Base-by-base conservation (phyloP, 2,329 filamentous ascomycete species). In the Fusarium sp. region DNA sequence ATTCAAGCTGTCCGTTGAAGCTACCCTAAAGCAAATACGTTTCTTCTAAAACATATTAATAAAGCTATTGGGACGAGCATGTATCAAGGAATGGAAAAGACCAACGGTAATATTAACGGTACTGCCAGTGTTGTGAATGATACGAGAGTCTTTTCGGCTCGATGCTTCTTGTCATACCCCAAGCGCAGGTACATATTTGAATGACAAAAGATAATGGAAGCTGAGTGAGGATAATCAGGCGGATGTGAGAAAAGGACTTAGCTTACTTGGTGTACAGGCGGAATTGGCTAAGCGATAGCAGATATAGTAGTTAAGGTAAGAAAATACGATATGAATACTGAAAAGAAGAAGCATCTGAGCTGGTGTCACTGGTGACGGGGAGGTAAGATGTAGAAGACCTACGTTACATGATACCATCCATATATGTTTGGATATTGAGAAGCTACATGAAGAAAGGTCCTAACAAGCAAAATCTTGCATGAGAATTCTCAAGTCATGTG, bases 161-260 rank as follows among this genome's bases (percentile, higher is more conserved):
- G 45, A 44, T n/a, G 39, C 52, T 18, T 27, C 17, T 55, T 70
- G 69, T 56, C 56, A 56, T n/a, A 67, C 69, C 39, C 29, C 49
- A 52, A 47, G 67, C 52, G 70, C 60, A 72, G 65, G 70, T 59
- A 70, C 65, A 66, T 33, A 49, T 42, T 5, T 14, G 13, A 17
- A 33, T 56, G 22, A 12, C 33, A 52, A 52, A 53, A 45, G 36
- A 42, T 38, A 45, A 50, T 52, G 39, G 22, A 54, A 31, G 29
- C 36, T 8, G 27, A 41, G 44, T 7, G 31, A 36, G 27, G 36
- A 35, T 38, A 27, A 38, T n/a, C 12, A n/a, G 9, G 36, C 33
- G 27, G 10, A 41, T 50, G 20, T 31, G n/a, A 41, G 6, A 59
- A 41, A 44, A n/a, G 20, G 39, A 39, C 18, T n/a, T 9, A 35